Conservation (phyloP, 345 rosid genomes). For the Pseudoturritis turrita region DNA sequence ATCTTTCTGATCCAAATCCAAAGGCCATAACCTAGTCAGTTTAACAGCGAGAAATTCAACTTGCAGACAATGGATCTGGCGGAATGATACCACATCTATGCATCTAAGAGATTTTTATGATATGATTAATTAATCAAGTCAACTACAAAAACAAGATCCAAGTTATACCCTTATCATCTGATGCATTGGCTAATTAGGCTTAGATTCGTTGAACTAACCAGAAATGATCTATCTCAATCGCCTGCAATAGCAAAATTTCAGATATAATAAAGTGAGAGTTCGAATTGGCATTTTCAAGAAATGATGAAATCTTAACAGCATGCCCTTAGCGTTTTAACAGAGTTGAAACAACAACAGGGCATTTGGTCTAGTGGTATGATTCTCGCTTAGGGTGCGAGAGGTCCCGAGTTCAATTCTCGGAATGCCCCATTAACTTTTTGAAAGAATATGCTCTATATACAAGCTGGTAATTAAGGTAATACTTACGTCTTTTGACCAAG, state of each 20-base stretch:
- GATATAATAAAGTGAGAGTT: neutral
- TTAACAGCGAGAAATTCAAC: neutral
- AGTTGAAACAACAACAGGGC: constrained; percentile 32
- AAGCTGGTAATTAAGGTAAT: neutral
- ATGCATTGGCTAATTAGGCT: neutral
- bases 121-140: neutral
- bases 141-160: neutral
- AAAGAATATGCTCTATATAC: neutral
- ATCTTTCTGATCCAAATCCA: constrained; percentile 1
- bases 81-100: constrained; percentile 2
- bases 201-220: neutral
- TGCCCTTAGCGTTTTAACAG: neutral
- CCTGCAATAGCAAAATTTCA: neutral
- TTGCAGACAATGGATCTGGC: neutral
- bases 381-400: constrained; percentile 86
- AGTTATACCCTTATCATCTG: neutral
- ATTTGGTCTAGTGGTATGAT: constrained; percentile 91
- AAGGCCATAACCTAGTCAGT: neutral
- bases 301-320: neutral
- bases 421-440: constrained; percentile 19
- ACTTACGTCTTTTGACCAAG: neutral
- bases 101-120: neutral
- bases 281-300: neutral
- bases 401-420: constrained; percentile 21
- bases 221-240: neutral